Evolutionary conservation across 2,329 filamentous ascomycete genomes (phyloP).

Genomic region (Phaeosphaeria sp.): DNA sequence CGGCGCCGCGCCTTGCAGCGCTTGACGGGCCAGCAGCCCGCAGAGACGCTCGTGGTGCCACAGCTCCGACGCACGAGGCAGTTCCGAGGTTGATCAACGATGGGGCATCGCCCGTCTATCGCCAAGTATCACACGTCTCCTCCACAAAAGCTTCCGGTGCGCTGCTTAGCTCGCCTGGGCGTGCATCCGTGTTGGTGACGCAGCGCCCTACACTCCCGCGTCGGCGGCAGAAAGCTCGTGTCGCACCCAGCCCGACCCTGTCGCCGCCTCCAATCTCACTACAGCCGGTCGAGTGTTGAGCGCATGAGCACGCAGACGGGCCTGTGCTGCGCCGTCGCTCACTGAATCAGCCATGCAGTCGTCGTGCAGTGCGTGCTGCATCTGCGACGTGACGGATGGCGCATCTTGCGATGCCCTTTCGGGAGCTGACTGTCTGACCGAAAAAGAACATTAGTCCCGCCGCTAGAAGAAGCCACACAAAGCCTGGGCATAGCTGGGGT

Average conservation of each 20-base stretch:
- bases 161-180: constrained; percentile 36
- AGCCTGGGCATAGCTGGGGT: constrained; percentile 26
- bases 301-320: constrained; percentile 37
- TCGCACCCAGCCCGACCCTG: constrained; percentile 37
- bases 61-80: constrained; percentile 17
- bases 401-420: constrained; percentile 28
- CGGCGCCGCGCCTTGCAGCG: constrained; percentile 15
- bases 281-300: constrained; percentile 26
- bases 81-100: constrained; percentile 23
- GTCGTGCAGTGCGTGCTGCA: constrained; percentile 8
- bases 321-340: constrained; percentile 23
- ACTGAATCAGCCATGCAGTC: constrained; percentile 9
- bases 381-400: constrained; percentile 27
- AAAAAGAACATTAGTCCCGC: constrained; percentile 30
- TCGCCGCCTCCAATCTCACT: constrained; percentile 35
- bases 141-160: constrained; percentile 44
- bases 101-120: constrained; percentile 17
- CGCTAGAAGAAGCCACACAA: constrained; percentile 36
- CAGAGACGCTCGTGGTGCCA: constrained; percentile 8
- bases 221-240: constrained; percentile 41
- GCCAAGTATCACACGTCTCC: constrained; percentile 28
- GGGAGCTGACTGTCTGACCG: constrained; percentile 27
- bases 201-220: constrained; percentile 43
- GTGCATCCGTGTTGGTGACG: constrained; percentile 36
- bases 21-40: constrained; percentile 11